Conservation (phyloP, 2,329 filamentous ascomycete genomes). For the Pseudopyrenochaeta lycopersici region DNA sequence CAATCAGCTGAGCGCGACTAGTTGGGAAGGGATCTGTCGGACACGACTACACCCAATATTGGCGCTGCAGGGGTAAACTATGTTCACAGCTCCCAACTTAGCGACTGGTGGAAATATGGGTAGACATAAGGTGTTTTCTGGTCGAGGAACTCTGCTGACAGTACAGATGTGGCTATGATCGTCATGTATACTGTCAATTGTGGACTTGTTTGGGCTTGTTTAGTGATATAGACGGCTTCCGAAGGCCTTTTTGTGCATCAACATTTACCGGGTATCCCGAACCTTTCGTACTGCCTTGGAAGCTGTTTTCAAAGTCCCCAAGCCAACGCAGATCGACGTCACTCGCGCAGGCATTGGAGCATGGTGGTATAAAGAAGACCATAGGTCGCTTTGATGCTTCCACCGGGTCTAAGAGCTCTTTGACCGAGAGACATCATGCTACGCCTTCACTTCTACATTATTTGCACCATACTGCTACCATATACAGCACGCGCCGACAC, state of each 20-base stretch:
- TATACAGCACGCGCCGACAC: constrained; percentile 20
- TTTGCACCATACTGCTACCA: constrained; percentile 7
- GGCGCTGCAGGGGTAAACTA: background rate
- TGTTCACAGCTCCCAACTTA: background rate
- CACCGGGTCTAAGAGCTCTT: too few species aligned
- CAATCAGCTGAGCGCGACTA: background rate
- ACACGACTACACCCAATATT: background rate
- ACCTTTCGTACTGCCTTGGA: background rate
- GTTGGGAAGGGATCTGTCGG: constrained; percentile 4
- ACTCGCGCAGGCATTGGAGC: background rate
- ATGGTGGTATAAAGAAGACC: background rate
- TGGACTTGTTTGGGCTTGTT: background rate
- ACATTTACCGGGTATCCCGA: background rate
- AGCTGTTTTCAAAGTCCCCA: background rate
- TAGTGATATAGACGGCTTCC: background rate
- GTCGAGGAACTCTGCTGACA: background rate
- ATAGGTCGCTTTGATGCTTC: background rate
- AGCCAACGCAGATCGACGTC: constrained; percentile 11
- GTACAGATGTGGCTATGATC: background rate
- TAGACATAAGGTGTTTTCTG: background rate
- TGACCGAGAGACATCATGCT: constrained; percentile 2
- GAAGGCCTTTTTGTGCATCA: background rate
- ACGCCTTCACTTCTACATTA: background rate
- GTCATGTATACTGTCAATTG: background rate
- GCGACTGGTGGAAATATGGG: background rate